These are phyloP conservation scores for Penicillium sp. DNA, from an alignment of 2,329 filamentous ascomycete species.

Conservation along the genomic window DNA sequence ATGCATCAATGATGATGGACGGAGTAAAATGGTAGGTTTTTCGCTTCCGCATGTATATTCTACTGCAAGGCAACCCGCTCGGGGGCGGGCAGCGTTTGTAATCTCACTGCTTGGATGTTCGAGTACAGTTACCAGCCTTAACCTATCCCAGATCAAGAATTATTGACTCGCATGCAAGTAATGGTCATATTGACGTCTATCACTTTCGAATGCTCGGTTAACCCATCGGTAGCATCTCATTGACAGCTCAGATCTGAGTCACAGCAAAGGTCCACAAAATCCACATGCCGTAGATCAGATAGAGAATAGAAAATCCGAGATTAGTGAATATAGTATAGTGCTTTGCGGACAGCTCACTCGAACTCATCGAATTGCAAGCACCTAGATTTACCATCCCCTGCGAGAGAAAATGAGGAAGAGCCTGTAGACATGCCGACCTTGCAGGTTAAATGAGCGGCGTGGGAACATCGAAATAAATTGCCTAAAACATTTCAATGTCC, in stretches of 20 bases:
- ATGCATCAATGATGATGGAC: background rate
- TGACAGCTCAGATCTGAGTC: conserved; percentile 5
- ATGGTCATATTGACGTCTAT: background rate
- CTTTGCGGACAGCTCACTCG: background rate
- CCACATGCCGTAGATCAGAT: conserved; percentile 14
- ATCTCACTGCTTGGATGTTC: background rate
- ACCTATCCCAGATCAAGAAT: background rate
- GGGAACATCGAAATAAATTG: conserved; percentile 2
- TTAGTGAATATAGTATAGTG: background rate
- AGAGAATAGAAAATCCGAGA: conserved; percentile 4
- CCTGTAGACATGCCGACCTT: conserved; percentile 10
- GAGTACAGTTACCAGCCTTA: background rate
- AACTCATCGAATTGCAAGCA: conserved; percentile 1
- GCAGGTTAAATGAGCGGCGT: conserved; percentile 13
- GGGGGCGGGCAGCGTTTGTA: background rate
- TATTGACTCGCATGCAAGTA: background rate
- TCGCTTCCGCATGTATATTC: conserved; percentile 11
- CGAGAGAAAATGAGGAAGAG: conserved; percentile 9
- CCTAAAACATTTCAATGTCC: conserved; percentile 5
- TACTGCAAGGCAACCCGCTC: conserved; percentile 14
- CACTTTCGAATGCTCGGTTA: background rate
- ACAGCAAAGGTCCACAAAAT: conserved; percentile 1
- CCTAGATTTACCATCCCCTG: conserved; percentile 15
- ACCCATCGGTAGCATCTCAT: conserved; percentile 5
- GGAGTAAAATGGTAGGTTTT: too few species aligned